A percentile compares a stretch with the other conserved stretches of the same genome.
Evolutionary conservation across 2,329 filamentous ascomycete species (phyloP).

Genomic region (Cadophora gregata): DNA sequence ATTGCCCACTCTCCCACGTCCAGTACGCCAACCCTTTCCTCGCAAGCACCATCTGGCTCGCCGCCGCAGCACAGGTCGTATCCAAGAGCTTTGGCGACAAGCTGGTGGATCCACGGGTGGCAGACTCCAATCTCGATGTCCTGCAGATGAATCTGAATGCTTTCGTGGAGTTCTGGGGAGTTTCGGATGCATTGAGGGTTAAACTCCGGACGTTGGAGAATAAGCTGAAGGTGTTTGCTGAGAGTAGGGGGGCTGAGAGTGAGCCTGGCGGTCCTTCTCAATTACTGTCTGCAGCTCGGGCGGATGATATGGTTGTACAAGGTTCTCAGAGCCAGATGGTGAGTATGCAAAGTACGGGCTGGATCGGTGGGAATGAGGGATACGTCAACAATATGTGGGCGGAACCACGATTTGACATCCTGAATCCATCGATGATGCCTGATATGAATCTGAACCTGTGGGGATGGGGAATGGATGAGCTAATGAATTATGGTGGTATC

Average conservation of each 20-base stretch:
- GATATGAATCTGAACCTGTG: slow-evolving; percentile 16
- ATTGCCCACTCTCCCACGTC: slow-evolving; percentile 24
- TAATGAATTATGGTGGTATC: slow-evolving; percentile 15
- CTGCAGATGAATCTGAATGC: slow-evolving; percentile 22
- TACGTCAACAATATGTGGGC: slow-evolving; percentile 1
- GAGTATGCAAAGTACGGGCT: neutral
- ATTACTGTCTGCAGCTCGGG: neutral
- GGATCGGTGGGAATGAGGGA: neutral
- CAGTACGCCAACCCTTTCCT: slow-evolving; percentile 33
- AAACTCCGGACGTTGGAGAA: slow-evolving; percentile 7
- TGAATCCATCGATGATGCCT: neutral
- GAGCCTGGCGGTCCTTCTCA: neutral
- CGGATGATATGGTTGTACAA: neutral
- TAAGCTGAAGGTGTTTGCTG: slow-evolving; percentile 23
- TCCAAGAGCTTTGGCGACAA: slow-evolving; percentile 18
- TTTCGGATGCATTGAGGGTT: neutral
- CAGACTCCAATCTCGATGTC: slow-evolving; percentile 32
- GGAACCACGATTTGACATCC: slow-evolving; percentile 6
- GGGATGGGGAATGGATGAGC: slow-evolving; percentile 23
- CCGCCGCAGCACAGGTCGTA: slow-evolving; percentile 29
- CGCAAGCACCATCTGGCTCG: slow-evolving; percentile 33
- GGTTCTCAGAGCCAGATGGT: neutral
- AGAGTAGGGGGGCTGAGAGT: neutral
- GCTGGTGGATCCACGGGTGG: slow-evolving; percentile 12
- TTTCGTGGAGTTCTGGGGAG: slow-evolving; percentile 21